phyloP scores from a whole-genome alignment of 805 yeast genomes.

The Kluyveromyces nonfermentans region DNA sequence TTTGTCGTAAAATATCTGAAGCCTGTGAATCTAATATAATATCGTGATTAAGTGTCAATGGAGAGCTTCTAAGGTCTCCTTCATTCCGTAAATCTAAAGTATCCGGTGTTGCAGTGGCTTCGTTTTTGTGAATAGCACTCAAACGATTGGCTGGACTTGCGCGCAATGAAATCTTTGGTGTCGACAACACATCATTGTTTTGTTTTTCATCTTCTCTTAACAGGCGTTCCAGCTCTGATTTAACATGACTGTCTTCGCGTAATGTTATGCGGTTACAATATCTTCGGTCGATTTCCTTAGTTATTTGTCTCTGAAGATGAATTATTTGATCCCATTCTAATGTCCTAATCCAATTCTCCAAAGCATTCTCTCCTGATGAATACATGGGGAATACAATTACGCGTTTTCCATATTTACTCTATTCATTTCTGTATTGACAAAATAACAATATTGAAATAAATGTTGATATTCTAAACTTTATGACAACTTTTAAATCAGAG shows the following conservation, averaged over 20 bases:
- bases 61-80: constrained; percentile 6
- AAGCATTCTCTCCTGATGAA: neutral
- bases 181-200: neutral
- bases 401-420: neutral
- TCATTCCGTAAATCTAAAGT: constrained; percentile 3
- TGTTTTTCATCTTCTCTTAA: neutral
- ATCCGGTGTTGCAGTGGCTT: constrained; percentile 4
- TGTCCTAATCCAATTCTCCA: neutral
- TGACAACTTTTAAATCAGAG: neutral
- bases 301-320: neutral
- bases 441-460: no score
- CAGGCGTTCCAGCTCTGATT: neutral
- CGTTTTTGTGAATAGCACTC: neutral
- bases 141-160: neutral
- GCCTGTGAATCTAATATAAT: constrained; percentile 2
- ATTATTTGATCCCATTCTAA: constrained; percentile 3
- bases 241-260: neutral
- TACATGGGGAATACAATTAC: neutral
- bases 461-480: neutral
- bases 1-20: constrained; percentile 1
- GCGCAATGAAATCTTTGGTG: neutral
- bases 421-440: neutral
- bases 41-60: constrained; percentile 4
- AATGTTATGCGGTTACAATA: neutral
- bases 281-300: neutral